Evolutionary conservation across 208 protist species (phyloP), one percentile per base, ranked within the genome.

Genomic region (Novymonas esmeraldas): DNA sequence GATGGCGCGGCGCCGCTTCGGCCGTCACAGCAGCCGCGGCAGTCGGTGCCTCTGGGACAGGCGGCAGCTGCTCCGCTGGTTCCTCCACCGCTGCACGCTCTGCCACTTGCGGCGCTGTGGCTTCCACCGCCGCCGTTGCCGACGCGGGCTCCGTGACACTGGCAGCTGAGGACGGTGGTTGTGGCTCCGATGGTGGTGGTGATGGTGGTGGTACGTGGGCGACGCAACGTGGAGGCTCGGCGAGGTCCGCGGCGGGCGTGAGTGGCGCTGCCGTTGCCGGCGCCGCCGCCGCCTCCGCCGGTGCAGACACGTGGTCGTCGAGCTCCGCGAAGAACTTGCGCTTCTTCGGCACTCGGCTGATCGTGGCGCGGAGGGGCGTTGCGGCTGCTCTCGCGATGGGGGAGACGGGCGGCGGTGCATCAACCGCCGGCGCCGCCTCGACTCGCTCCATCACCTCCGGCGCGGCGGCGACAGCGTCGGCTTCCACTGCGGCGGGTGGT

Each of bases 341-440:
- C 41, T 65, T 64, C 38, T 73, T 73, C 1, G 68, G 68, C 33
- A 61, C 41, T 0, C 68, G 68, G 36, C 68, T 73, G 29, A 73
- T 73, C 11, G 44, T 56, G 59, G 58, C 39, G n/a, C 68, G 68
- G 14, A 16, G 68, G 0, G 57, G 10, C 11, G 36, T 7, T 20
- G 59, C 1, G 11, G 36, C 16, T 39, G 9, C 6, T 39, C 0
- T 18, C 41, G 1, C 29, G 55, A 14, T 28, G 64, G 16, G 33
- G 45, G 42, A 26, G 64, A 29, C 57, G 57, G 39, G 18, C 41
- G 16, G 5, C 26, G 26, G 5, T 1, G 29, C 31, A 34, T 9
- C 26, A 20, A 24, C 24, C 28, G 38, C 6, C 20, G 57, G 38
- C 7, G 18, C n/a, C n/a, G n/a, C n/a, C n/a, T n/a, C n/a, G n/a